phyloP scores from a whole-genome alignment of 352 stramenopile species.

The Thalassiosira exigua region DNA sequence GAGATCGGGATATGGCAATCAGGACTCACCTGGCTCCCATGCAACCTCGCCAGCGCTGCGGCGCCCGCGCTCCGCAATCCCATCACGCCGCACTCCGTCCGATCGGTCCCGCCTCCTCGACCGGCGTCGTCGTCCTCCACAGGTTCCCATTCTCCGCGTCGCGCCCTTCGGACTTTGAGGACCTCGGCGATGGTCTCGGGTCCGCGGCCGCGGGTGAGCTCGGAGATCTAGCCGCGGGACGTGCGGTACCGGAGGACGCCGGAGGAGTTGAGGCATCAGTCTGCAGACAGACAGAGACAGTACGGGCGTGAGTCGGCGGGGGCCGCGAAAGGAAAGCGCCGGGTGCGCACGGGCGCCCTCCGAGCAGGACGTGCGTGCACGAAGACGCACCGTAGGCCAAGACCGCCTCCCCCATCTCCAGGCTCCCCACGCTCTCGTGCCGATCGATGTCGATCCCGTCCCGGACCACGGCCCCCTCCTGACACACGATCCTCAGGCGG shows the following conservation, averaged over 20 bases:
- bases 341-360: too few relatives aligned
- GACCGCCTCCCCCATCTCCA: slow-evolving; percentile 86
- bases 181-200: slow-evolving; percentile 87
- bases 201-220: slow-evolving; percentile 84
- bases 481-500: slow-evolving; percentile 83
- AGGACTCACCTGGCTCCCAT: slow-evolving; percentile 61
- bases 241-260: slow-evolving; percentile 86
- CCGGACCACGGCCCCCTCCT: slow-evolving; percentile 84
- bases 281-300: slow-evolving; percentile 23
- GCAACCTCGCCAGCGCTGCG: slow-evolving; percentile 75
- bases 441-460: slow-evolving; percentile 87
- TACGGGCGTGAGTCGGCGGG: not conserved
- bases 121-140: not conserved
- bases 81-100: slow-evolving; percentile 74
- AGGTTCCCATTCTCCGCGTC: not conserved
- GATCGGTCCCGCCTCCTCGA: slow-evolving; percentile 10
- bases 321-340: too few relatives aligned
- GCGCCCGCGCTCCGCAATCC: slow-evolving; percentile 71
- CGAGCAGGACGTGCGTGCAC: too few relatives aligned
- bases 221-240: slow-evolving; percentile 83
- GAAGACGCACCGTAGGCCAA: slow-evolving; percentile 62
- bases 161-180: slow-evolving; percentile 52
- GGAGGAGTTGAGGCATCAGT: slow-evolving; percentile 85
- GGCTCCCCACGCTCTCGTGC: slow-evolving; percentile 81
- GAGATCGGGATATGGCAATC: not conserved